These are phyloP conservation scores for Alternaria incomplexa DNA, from an alignment of 2,329 filamentous ascomycete species.

Conservation along the genomic window DNA sequence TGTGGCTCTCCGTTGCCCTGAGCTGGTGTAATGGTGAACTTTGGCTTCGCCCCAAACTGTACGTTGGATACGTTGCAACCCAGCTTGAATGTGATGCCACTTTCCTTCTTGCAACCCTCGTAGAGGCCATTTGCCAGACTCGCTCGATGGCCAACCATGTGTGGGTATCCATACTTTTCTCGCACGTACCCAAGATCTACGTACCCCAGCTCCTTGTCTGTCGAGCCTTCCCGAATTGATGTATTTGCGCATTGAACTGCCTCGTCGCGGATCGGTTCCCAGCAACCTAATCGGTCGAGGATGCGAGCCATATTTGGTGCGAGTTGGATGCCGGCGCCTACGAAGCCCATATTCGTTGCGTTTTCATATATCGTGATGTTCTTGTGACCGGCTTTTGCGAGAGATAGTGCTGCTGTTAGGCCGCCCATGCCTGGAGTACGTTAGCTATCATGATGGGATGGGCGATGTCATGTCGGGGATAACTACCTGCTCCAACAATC, in stretches of 20 bases:
- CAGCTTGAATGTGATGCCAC: constrained; percentile 71
- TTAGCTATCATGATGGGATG: constrained; percentile 9
- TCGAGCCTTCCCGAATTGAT: constrained; percentile 75
- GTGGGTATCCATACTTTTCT: constrained; percentile 73
- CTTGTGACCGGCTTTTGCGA: constrained; percentile 77
- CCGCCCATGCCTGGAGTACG: constrained; percentile 74
- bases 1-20: constrained; percentile 61
- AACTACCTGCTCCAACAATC: constrained; percentile 42
- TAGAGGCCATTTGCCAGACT: constrained; percentile 74
- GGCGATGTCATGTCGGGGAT: background rate
- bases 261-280: constrained; percentile 72
- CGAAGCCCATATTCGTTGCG: constrained; percentile 76
- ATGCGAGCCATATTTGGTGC: constrained; percentile 83
- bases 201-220: constrained; percentile 71
- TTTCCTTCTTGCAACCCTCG: constrained; percentile 70
- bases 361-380: constrained; percentile 76
- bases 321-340: constrained; percentile 84
- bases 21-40: constrained; percentile 63
- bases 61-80: constrained; percentile 63
- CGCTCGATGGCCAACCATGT: constrained; percentile 80
- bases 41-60: constrained; percentile 62
- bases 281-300: constrained; percentile 74
- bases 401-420: constrained; percentile 71
- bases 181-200: constrained; percentile 73
- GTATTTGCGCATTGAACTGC: constrained; percentile 74